Evolutionary conservation across 1,284 basidiomycete genomes (phyloP), one percentile per base, ranked within the genome.

Genomic region (Xerocomus amazonicus): DNA sequence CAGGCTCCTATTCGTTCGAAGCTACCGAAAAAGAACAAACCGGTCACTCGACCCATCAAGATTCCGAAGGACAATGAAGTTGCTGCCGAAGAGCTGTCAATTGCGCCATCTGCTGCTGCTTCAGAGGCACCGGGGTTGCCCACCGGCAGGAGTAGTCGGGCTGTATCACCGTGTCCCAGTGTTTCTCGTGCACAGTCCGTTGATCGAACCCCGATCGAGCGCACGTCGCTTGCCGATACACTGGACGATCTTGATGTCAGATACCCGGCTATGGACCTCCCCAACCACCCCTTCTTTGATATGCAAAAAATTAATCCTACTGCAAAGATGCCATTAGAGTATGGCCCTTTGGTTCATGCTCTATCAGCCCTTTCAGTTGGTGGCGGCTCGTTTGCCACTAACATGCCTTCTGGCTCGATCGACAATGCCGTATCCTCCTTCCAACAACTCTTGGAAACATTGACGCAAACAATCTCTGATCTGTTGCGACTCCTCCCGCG

Each of bases 371-470:
- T 91, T 34, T 90, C 87, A 1, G 84, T 87, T n/a, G 87, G 87
- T 2, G 86, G 88, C 14, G 85, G 84, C n/a, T 87, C 86, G 6
- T 89, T 89, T 59, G 82, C 87, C 29, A 87, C 85, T 59, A 84
- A 80, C 59, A 83, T 88, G 72, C 85, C 87, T 16, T 81, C 84
- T 2, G 86, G 85, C 8, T 88, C 87, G 16, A 89, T 90, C 59
- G 89, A 91, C 65, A 87, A 88, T 40, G 88, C 89, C 1, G 87
- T 91, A 17, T 86, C 87, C 4, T 90, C 88, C 13, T 91, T 91
- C 70, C 87, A 91, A 59, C 87, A 90, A 60, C 72, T 91, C 2
- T 72, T 91, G 28, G 89, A 91, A 71, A 91, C 89, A 0, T 70
- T 91, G 44, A 91, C 88, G 0, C 88, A 91, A 62, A 91, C 88